These are phyloP conservation scores for Microsporum canis DNA, from an alignment of 2,329 filamentous ascomycete species.

Conservation along the genomic window DNA sequence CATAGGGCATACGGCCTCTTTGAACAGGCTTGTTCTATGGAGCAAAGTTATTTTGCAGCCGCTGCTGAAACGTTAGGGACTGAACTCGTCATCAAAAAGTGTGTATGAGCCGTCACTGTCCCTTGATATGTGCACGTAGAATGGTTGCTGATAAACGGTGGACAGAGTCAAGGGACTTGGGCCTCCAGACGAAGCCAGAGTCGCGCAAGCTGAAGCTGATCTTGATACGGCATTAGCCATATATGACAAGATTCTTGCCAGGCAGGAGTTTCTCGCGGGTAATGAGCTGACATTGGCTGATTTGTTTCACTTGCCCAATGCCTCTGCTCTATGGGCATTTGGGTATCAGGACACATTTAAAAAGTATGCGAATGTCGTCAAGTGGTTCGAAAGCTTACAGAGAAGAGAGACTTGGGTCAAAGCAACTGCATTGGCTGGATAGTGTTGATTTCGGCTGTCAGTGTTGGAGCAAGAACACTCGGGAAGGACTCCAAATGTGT, in stretches of 20 bases:
- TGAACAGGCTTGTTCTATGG: background rate
- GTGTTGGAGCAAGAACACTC: background rate
- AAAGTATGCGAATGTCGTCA: constrained; percentile 9
- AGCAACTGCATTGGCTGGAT: constrained; percentile 5
- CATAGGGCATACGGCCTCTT: background rate
- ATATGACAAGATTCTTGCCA: constrained; percentile 19
- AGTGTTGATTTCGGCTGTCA: too few relatives aligned
- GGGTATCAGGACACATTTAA: constrained; percentile 12
- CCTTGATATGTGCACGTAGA: background rate
- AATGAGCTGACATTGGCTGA: constrained; percentile 20
- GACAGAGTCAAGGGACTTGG: constrained; percentile 7
- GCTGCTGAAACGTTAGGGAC: background rate
- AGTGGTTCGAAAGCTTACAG: constrained; percentile 8
- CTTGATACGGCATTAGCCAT: constrained; percentile 14
- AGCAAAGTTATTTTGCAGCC: background rate
- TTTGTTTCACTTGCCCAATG: constrained; percentile 20
- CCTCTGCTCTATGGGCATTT: constrained; percentile 10
- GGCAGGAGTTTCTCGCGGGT: constrained; percentile 20
- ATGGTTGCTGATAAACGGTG: background rate
- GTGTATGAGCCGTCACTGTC: background rate
- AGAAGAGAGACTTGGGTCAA: constrained; percentile 9
- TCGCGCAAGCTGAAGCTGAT: constrained; percentile 8
- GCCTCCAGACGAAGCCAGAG: constrained; percentile 7
- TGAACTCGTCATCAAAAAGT: background rate
- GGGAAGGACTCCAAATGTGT: background rate